These are phyloP conservation scores for Solanum clarkiae DNA, from an alignment of 257 asterid genomes.

Conservation along the genomic window DNA sequence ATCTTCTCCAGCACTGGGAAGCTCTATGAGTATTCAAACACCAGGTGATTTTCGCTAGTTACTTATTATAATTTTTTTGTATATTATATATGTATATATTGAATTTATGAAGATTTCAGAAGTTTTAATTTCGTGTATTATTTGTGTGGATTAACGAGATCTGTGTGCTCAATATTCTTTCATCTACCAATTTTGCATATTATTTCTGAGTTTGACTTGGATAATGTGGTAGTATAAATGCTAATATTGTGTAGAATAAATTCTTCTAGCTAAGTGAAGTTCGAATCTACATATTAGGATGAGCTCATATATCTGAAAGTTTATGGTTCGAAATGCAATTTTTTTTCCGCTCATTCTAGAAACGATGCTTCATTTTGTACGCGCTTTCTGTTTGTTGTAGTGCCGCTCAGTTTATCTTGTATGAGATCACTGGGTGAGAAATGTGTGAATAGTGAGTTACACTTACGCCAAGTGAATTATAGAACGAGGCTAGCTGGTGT, in stretches of 20 bases:
- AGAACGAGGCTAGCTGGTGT: not conserved
- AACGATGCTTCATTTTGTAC: not conserved
- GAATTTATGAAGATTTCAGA: not conserved
- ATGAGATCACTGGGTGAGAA: not conserved
- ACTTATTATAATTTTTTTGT: not conserved
- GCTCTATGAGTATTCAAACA: conserved; percentile 24
- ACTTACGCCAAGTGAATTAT: not conserved
- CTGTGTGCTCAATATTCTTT: not conserved
- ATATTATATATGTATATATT: not conserved
- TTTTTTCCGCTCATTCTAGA: not conserved
- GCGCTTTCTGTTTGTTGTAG: not conserved
- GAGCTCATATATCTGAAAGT: not conserved
- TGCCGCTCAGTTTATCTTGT: not conserved
- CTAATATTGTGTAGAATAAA: not conserved
- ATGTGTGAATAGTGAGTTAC: not conserved
- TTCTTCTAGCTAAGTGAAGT: not conserved
- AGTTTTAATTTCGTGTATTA: not conserved
- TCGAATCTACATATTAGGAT: not conserved
- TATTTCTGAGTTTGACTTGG: not conserved
- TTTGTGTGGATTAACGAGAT: not conserved
- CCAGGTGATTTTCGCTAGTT: conserved; percentile 22
- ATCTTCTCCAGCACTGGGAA: conserved; percentile 35
- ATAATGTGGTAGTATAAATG: not conserved
- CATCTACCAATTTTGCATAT: not conserved
- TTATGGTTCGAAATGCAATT: not conserved